These are phyloP conservation scores for Aspergillus piperis DNA, from an alignment of 2,329 filamentous ascomycete species.

Conservation along the genomic window DNA sequence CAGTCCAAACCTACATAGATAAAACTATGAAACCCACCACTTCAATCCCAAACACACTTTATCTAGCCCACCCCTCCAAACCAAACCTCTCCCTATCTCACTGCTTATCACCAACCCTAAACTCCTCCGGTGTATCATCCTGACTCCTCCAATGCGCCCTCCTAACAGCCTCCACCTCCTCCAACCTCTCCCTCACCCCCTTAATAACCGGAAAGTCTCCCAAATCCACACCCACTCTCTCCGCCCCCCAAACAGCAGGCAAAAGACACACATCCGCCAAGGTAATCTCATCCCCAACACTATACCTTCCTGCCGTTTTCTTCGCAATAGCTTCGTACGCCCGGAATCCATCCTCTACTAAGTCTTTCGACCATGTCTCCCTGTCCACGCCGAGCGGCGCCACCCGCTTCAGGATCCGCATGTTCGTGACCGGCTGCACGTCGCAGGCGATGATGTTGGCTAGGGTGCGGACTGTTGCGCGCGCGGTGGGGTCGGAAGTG, in stretches of 20 bases:
- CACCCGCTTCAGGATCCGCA: slow-evolving; percentile 55
- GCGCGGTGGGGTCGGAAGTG: slow-evolving; percentile 38
- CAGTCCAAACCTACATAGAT: not conserved
- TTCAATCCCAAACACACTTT: no score
- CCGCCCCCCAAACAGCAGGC: slow-evolving; percentile 60
- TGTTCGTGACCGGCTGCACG: slow-evolving; percentile 62
- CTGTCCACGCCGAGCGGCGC: slow-evolving; percentile 47
- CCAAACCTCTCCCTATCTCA: no score
- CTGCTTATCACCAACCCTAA: slow-evolving; percentile 27
- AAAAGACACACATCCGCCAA: slow-evolving; percentile 62
- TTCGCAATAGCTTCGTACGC: slow-evolving; percentile 56
- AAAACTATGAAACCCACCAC: not conserved
- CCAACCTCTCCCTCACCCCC: slow-evolving; percentile 50
- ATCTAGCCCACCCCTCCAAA: no score
- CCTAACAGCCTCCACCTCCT: slow-evolving; percentile 53
- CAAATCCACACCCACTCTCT: slow-evolving; percentile 58
- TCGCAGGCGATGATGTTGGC: slow-evolving; percentile 59
- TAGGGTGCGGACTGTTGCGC: slow-evolving; percentile 57
- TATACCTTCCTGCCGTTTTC: slow-evolving; percentile 50
- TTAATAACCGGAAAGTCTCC: slow-evolving; percentile 50
- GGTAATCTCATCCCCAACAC: slow-evolving; percentile 57
- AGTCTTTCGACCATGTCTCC: slow-evolving; percentile 54
- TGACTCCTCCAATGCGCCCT: slow-evolving; percentile 58
- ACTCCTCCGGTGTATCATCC: slow-evolving; percentile 55
- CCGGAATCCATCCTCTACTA: slow-evolving; percentile 55